Conservation (phyloP, 1,284 basidiomycete species). For the Tylopilus sp. region DNA sequence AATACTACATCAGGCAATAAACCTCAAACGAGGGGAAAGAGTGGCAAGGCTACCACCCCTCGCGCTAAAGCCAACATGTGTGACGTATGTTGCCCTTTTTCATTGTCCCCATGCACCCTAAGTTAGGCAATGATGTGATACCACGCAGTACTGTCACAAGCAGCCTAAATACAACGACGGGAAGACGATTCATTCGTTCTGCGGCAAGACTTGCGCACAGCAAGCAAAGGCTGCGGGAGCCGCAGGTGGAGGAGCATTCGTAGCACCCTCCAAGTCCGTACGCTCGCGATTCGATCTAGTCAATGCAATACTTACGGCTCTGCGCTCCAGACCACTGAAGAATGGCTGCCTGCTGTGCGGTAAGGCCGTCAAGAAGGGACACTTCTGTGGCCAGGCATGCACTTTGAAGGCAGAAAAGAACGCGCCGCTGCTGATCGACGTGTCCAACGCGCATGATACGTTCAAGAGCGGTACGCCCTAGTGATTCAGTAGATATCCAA, state of each 20-base stretch:
- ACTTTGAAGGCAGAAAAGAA: constrained; percentile 50
- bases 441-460: constrained; percentile 56
- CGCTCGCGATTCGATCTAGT: constrained; percentile 18
- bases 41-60: constrained; percentile 17
- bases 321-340: constrained; percentile 49
- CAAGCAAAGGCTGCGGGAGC: constrained; percentile 38
- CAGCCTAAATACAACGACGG: constrained; percentile 57
- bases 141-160: constrained; percentile 43
- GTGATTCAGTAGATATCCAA: background rate
- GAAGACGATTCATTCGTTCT: constrained; percentile 51
- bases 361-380: constrained; percentile 52
- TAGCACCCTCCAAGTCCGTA: constrained; percentile 36
- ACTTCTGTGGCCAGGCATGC: constrained; percentile 59
- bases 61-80: constrained; percentile 31
- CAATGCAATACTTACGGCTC: constrained; percentile 50
- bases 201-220: constrained; percentile 57
- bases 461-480: constrained; percentile 56
- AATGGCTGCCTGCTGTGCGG: constrained; percentile 58
- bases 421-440: constrained; percentile 56
- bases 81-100: constrained; percentile 27
- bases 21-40: constrained; percentile 24
- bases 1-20: constrained; percentile 16
- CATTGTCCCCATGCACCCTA: background rate
- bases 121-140: constrained; percentile 13
- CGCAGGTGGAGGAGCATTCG: constrained; percentile 23